Evolutionary conservation across 129 eudicot species (phyloP), one percentile per base, ranked within the genome.

Genomic region (Tanacetum coccineum): DNA sequence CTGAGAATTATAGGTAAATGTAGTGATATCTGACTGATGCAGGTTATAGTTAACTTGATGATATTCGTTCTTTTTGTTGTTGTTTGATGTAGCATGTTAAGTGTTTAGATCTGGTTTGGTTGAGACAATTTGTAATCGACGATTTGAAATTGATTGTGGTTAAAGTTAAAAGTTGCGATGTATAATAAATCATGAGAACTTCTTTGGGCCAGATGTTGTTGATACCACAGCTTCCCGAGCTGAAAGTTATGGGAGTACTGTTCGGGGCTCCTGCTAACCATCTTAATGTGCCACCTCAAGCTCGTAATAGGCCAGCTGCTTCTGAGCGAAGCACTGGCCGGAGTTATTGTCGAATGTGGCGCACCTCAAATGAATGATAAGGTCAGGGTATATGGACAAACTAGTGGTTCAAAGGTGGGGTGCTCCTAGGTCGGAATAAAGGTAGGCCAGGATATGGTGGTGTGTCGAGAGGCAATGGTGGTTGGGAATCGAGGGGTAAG

Each of bases 181-280:
- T 62, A 21, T 48, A 26, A 62, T 28, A 54, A 10, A 59, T 51
- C 67, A 90, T 84, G 90, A 88, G 81, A 52, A 81, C 85, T 66
- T 87, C 95, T 26, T 91, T n/a, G n/a, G 97, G 97, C 93, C 97
- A 44, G 97, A 91, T 79, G 76, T 82, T 30, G 95, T 83, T 67
- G 97, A 90, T 59, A 86, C 82, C 66, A 83, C 75, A 49, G 78
- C 81, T 60, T 62, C 87, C 40, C 89, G 79, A 63, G 30, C 89
- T 77, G 84, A 82, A 9, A 78, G 28, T 25, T 63, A 47, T 58
- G 80, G 73, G 55, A 68, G 13, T 66, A 57, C 44, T 66, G 55
- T 17, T 46, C 53, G 78, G 72, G 62, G 85, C 83, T 65, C 84
- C 86, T 5, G 72, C 66, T 8, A 81, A 80, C 74, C 74, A 95